Percentiles rank a stretch among this genome's conserved stretches.
Conservation (phyloP, 768 basidiomycete species). For the Auricularia auricula-judae region DNA sequence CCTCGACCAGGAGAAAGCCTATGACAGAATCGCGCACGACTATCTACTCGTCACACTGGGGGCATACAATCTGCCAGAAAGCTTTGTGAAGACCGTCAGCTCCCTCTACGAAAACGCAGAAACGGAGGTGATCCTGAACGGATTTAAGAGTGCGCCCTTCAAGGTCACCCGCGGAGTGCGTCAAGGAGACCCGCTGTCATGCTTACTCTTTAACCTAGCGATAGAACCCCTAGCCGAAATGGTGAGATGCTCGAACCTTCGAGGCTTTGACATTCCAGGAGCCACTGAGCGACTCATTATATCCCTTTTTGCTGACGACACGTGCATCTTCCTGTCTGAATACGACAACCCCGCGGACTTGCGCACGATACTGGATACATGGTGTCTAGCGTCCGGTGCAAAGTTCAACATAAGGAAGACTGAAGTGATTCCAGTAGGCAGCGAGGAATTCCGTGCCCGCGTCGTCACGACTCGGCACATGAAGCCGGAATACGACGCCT, state of each 20-base stretch:
- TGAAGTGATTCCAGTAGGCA: constrained; percentile 25
- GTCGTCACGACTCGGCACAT: constrained; percentile 1
- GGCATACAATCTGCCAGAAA: constrained; percentile 5
- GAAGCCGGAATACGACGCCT: too few species aligned
- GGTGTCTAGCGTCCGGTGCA: constrained; percentile 30
- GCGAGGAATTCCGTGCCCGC: constrained; percentile 8
- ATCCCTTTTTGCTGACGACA: constrained; percentile 29
- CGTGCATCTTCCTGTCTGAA: constrained; percentile 23
- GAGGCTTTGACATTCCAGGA: constrained; percentile 12
- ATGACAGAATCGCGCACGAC: constrained; percentile 6
- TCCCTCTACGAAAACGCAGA: too few species aligned
- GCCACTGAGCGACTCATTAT: constrained; percentile 5
- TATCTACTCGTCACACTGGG: constrained; percentile 7
- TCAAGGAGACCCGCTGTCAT: constrained; percentile 30
- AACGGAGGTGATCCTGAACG: constrained; percentile 19
- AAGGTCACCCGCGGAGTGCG: constrained; percentile 21
- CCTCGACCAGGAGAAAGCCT: constrained; percentile 10
- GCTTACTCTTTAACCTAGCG: constrained; percentile 28
- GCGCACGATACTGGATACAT: constrained; percentile 17
- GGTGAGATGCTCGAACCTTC: constrained; percentile 15
- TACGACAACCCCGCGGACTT: constrained; percentile 19
- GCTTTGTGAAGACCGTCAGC: too few species aligned
- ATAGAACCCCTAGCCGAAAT: constrained; percentile 30
- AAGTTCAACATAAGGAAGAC: constrained; percentile 34
- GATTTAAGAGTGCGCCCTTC: constrained; percentile 15